Evolutionary conservation across 1,139 yeast species (phyloP).

Genomic region (Saccharomyces hybrid): DNA sequence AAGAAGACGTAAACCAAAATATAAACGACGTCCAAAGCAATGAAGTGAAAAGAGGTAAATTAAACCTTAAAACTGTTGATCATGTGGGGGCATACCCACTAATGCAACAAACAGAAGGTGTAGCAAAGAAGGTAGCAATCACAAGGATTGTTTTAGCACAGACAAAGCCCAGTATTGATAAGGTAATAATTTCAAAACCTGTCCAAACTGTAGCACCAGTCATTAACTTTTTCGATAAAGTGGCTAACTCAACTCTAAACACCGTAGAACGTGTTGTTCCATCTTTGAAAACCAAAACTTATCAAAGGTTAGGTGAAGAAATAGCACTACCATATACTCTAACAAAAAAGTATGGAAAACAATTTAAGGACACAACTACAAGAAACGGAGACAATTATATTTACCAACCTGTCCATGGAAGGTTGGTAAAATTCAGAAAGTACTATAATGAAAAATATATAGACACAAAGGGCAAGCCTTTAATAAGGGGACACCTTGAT

Average conservation of each 20-base stretch:
- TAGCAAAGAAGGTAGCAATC: constrained; percentile 33
- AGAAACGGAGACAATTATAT: constrained; percentile 27
- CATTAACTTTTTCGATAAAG: constrained; percentile 32
- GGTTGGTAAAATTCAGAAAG: constrained; percentile 37
- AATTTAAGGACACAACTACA: constrained; percentile 26
- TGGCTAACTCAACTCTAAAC: constrained; percentile 29
- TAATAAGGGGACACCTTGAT: constrained; percentile 53
- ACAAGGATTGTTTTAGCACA: constrained; percentile 37
- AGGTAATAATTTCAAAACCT: constrained; percentile 31
- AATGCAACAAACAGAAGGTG: constrained; percentile 37
- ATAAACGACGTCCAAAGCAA: neutral
- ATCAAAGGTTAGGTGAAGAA: constrained; percentile 26
- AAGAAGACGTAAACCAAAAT: neutral
- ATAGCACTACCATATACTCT: constrained; percentile 27
- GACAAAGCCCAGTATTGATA: constrained; percentile 37
- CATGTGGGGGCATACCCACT: constrained; percentile 38
- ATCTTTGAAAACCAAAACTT: constrained; percentile 32
- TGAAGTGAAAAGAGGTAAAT: neutral
- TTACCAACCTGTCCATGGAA: constrained; percentile 41
- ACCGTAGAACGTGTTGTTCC: constrained; percentile 33
- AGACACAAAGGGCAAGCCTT: constrained; percentile 55
- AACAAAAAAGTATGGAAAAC: constrained; percentile 23
- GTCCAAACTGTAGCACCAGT: constrained; percentile 31
- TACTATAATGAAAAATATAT: constrained; percentile 38
- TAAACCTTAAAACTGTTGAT: constrained; percentile 26